Evolutionary conservation across 345 rosid species (phyloP), one percentile per base, ranked within the genome.

Genomic region (Melaleuca alternifolia): DNA sequence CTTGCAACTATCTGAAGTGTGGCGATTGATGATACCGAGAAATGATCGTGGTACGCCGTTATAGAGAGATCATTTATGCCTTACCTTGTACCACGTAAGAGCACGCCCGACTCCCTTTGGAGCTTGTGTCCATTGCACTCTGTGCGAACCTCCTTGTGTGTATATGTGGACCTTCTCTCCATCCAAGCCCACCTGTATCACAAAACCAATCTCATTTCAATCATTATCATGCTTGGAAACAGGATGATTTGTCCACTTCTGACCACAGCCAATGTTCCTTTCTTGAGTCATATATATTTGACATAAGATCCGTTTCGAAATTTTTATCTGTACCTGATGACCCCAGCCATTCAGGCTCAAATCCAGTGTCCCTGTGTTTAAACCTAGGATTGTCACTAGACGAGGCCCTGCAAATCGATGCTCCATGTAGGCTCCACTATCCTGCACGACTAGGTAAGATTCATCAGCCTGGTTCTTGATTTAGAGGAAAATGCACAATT

Each of bases 381-480:
- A 90, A 48, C 99, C 99, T 9, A 92, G 90, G 85, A 94, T 88
- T 18, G 92, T 89, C 15, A 93, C 88, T 9, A 91, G 89, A 20
- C 95, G 96, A 84, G 98, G 98, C 30, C 98, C 98, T 0, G 97
- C 96, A 50, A 16, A 94, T 41, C 96, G 92, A 30, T 90, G 93
- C 91, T 97, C 98, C 96, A 96, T 89, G 87, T 97, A 96, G 86
- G 96, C 94, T 91, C 98, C 98, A 75, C 97, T 95, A 79, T 96
- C 99, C 99, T 97, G 89, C 71, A 87, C 20, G 50, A 20, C 44
- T 11, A 2, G 85, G 89, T 20, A 61, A 85, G 86, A 48, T 75
- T 50, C 51, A 54, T 53, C 62, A 10, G 24, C 54, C 54, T 28
- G 18, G 46, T 28, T 15, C 48, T 51, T 9, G 24, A n/a, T 14